Evolutionary conservation across 148 eudicot species (phyloP).

Genomic region (Chenopodium formosanum): DNA sequence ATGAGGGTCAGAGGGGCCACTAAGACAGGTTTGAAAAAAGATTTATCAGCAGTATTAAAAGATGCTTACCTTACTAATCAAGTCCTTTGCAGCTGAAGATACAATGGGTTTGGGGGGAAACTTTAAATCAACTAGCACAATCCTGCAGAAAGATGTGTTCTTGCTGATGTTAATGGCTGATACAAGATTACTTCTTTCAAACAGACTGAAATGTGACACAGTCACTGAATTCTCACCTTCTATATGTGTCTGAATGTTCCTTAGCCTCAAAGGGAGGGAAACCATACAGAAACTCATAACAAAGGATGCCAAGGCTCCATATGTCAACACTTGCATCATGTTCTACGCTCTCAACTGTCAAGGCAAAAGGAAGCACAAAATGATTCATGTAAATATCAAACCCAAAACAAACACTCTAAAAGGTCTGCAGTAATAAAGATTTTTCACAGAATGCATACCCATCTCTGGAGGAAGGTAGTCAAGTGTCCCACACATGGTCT

Average conservation of each 20-base stretch:
- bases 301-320: conserved; percentile 89
- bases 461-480: conserved; percentile 99
- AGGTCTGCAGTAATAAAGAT: too few species aligned
- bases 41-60: neutral
- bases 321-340: conserved; percentile 96
- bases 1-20: neutral
- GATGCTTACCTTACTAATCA: conserved; percentile 57
- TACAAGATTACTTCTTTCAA: neutral
- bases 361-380: neutral
- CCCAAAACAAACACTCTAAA: neutral
- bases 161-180: neutral
- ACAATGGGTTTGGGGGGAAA: conserved; percentile 75
- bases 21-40: too few species aligned
- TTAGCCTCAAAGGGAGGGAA: conserved; percentile 95
- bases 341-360: conserved; percentile 84
- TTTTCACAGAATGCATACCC: conserved; percentile 56
- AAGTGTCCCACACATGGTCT: conserved; percentile 95
- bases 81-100: conserved; percentile 79
- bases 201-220: neutral
- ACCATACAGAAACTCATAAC: conserved; percentile 90
- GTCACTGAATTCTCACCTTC: conserved; percentile 46
- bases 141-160: conserved; percentile 41
- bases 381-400: neutral
- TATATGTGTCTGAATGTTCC: conserved; percentile 94
- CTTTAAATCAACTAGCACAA: conserved; percentile 77